phyloP scores from a whole-genome alignment of 139 green algal species.

The Edaphochlamys debaryana region DNA sequence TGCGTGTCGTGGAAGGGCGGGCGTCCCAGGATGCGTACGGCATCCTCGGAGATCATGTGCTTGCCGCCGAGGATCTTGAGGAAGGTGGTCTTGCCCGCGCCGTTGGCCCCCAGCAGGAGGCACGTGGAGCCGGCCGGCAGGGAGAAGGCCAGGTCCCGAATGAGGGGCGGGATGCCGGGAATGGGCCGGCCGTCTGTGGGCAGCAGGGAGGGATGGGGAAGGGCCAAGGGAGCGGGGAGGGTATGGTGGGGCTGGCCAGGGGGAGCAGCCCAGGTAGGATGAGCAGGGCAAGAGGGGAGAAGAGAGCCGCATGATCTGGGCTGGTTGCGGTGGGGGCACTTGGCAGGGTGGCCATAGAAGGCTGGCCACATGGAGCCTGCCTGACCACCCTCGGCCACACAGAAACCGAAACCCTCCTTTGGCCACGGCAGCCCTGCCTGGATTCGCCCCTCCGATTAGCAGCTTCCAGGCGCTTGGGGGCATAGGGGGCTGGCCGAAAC shows the following conservation, averaged over 20 bases:
- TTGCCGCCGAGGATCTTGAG: conserved; percentile 83
- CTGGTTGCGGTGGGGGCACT: too few relatives aligned
- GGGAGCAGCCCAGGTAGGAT: too few relatives aligned
- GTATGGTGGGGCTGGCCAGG: too few relatives aligned
- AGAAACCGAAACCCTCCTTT: too few relatives aligned
- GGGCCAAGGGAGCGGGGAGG: not conserved
- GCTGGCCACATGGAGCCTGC: not conserved
- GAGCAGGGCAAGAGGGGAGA: too few relatives aligned
- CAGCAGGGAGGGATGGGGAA: not conserved
- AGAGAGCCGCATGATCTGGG: too few relatives aligned
- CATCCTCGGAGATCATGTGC: conserved; percentile 84
- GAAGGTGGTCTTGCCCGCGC: conserved; percentile 90
- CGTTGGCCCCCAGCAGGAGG: conserved; percentile 90
- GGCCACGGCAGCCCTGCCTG: too few relatives aligned
- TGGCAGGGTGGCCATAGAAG: too few relatives aligned
- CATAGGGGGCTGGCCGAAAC: too few relatives aligned
- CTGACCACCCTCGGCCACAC: not conserved
- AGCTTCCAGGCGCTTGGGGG: too few relatives aligned
- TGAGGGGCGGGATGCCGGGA: conserved; percentile 68
- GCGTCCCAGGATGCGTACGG: conserved; percentile 76
- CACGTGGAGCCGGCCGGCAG: conserved; percentile 73
- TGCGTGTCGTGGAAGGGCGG: conserved; percentile 93
- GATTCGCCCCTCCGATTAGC: too few relatives aligned
- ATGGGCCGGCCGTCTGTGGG: conserved; percentile 84
- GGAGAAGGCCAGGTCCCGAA: conserved; percentile 74